Evolutionary conservation across 306 rosid species (phyloP), one percentile per base, ranked within the genome.

Genomic region (Acacia melanoxylon): DNA sequence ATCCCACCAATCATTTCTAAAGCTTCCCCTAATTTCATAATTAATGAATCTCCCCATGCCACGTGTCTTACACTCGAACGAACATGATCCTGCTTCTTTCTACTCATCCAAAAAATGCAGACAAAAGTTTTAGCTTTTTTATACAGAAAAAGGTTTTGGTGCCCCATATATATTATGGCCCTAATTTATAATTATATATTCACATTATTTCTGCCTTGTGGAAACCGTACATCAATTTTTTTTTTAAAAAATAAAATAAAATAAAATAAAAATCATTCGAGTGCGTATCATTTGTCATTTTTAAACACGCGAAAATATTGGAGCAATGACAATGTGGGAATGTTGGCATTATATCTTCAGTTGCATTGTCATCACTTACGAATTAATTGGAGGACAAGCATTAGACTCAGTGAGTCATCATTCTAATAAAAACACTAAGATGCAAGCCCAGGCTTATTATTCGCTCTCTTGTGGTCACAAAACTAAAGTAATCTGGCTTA

Each of bases 31-130:
- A 1, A 24, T 61, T 61, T 25, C 8, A 22, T 65, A 54, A 79
- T 37, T 22, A 29, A n/a, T n/a, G n/a, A n/a, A 52, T 2, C 4
- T 3, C 3, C 11, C 14, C 24, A 14, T 1, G 80, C 78, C 88
- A 85, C 86, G 75, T 84, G 80, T 62, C 73, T 41, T 14, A 82
- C 86, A 75, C 80, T 61, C 5, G 6, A 35, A 35, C 4, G 6
- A 1, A 35, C 37, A 35, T 35, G 40, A 35, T 35, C 6, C 40
- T 35, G 7, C 8, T 35, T 35, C 40, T 35, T 5, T 5, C 8
- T 37, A 5, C 41, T 1, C 41, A 37, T 6, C 41, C 6, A 37
- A 37, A 37, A 37, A 37, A 37, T 37, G 41, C 8, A 37, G 41
- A 6, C 41, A 6, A 37, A 37, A 1, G 41, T 37, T 37, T 37